Conservation (phyloP, 805 yeast species). For the Yarrowia sp. region DNA sequence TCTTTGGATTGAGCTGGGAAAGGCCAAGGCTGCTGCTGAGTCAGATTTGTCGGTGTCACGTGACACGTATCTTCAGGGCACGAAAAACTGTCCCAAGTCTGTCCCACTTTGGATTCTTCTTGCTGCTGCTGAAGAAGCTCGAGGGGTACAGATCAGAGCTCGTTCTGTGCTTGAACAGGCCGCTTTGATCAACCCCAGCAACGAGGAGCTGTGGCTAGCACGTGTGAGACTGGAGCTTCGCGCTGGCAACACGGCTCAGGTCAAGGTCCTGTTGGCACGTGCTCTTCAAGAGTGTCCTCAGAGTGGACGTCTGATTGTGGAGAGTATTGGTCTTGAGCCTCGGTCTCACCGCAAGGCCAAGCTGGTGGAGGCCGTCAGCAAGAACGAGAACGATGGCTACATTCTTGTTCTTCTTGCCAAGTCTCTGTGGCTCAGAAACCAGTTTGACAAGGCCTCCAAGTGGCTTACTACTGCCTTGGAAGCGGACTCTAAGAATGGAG, state of each 20-base stretch:
- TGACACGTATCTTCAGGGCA: slow-evolving; percentile 58
- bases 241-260: slow-evolving; percentile 59
- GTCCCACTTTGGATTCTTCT: slow-evolving; percentile 62
- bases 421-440: slow-evolving; percentile 66
- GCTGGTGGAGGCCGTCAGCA: slow-evolving; percentile 74
- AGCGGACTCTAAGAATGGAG: slow-evolving; percentile 70
- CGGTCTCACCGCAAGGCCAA: slow-evolving; percentile 60
- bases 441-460: slow-evolving; percentile 59
- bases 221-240: slow-evolving; percentile 65
- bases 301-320: slow-evolving; percentile 71
- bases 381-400: slow-evolving; percentile 64
- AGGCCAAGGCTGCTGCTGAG: background rate
- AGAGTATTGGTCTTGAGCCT: slow-evolving; percentile 56
- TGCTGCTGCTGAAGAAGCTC: slow-evolving; percentile 57
- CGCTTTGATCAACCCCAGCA: slow-evolving; percentile 57
- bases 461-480: slow-evolving; percentile 77
- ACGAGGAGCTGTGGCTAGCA: slow-evolving; percentile 64
- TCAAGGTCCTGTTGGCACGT: slow-evolving; percentile 60
- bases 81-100: slow-evolving; percentile 56
- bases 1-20: slow-evolving; percentile 34
- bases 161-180: slow-evolving; percentile 78
- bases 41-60: slow-evolving; percentile 52
- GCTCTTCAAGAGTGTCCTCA: slow-evolving; percentile 66
- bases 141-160: slow-evolving; percentile 61
- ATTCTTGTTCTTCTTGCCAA: slow-evolving; percentile 71